A percentile compares a stretch with the other conserved stretches of the same genome.
These are phyloP conservation scores for Lichtheimia ornata DNA, from an alignment of 371 early-diverging fungal species.

Conservation along the genomic window DNA sequence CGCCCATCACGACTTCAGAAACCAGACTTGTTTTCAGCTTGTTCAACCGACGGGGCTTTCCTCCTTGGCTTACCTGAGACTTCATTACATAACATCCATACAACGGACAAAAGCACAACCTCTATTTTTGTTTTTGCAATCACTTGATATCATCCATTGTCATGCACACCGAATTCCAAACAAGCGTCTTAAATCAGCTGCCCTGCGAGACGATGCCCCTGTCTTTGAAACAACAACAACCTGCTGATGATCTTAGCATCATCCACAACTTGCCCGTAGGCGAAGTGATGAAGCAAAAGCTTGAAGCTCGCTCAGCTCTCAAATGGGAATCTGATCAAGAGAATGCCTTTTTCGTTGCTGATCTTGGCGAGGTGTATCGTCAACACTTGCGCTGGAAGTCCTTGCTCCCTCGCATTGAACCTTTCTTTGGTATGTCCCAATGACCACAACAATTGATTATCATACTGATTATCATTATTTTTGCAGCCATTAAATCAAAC, in stretches of 20 bases:
- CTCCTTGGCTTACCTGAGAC: constrained; percentile 65
- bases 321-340: constrained; percentile 68
- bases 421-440: constrained; percentile 77
- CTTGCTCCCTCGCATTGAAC: constrained; percentile 88
- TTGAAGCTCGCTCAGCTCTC: constrained; percentile 40
- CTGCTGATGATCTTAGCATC: constrained; percentile 14
- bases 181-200: constrained; percentile 31
- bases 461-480: constrained; percentile 2
- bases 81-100: not conserved
- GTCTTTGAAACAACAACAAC: constrained; percentile 9
- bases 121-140: constrained; percentile 14
- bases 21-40: constrained; percentile 62
- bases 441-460: constrained; percentile 11
- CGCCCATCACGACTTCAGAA: constrained; percentile 74
- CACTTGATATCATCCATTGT: constrained; percentile 28
- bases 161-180: constrained; percentile 42
- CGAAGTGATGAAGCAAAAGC: constrained; percentile 33
- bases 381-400: constrained; percentile 84
- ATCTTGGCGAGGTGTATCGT: constrained; percentile 85
- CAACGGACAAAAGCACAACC: constrained; percentile 1
- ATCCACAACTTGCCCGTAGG: constrained; percentile 34
- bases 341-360: constrained; percentile 92
- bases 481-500: constrained; percentile 93
- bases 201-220: constrained; percentile 7
- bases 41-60: constrained; percentile 67